These are phyloP conservation scores for Epichloe typhina DNA, from an alignment of 2,329 filamentous ascomycete species.

Conservation along the genomic window DNA sequence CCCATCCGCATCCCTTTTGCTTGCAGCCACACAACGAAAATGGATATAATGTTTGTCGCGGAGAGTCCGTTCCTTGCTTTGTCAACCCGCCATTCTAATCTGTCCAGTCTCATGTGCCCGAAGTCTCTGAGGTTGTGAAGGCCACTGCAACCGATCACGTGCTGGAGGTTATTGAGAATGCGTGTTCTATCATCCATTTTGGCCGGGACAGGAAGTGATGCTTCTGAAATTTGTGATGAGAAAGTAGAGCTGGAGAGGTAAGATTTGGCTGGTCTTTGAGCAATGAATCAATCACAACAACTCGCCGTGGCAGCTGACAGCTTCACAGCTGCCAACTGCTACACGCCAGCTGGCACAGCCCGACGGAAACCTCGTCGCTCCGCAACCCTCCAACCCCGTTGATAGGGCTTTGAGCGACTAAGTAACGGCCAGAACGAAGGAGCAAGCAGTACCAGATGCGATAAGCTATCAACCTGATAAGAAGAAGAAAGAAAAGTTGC, in stretches of 20 bases:
- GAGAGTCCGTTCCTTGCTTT: slow-evolving; percentile 6
- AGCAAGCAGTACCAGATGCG: too few relatives aligned
- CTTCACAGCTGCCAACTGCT: neutral
- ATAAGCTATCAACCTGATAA: too few relatives aligned
- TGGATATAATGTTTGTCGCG: slow-evolving; percentile 8
- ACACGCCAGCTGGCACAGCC: slow-evolving; percentile 1
- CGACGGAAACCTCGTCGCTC: neutral
- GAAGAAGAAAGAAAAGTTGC: neutral
- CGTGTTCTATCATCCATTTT: slow-evolving; percentile 10
- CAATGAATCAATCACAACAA: too few relatives aligned
- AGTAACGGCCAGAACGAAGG: too few relatives aligned
- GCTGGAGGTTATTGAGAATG: slow-evolving; percentile 11
- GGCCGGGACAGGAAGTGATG: neutral
- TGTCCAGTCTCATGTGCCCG: slow-evolving; percentile 12
- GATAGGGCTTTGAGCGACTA: too few relatives aligned
- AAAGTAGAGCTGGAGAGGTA: neutral
- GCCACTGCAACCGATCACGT: slow-evolving; percentile 12
- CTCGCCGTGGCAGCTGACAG: too few relatives aligned
- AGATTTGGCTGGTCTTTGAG: neutral
- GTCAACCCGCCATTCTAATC: slow-evolving; percentile 11
- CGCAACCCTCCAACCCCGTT: neutral
- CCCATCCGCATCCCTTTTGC: slow-evolving; percentile 5
- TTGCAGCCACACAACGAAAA: slow-evolving; percentile 17
- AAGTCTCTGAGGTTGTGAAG: slow-evolving; percentile 12
- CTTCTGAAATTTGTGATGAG: neutral